Conservation (phyloP, 495 filamentous ascomycete genomes). For the Articulospora tetracladia region DNA sequence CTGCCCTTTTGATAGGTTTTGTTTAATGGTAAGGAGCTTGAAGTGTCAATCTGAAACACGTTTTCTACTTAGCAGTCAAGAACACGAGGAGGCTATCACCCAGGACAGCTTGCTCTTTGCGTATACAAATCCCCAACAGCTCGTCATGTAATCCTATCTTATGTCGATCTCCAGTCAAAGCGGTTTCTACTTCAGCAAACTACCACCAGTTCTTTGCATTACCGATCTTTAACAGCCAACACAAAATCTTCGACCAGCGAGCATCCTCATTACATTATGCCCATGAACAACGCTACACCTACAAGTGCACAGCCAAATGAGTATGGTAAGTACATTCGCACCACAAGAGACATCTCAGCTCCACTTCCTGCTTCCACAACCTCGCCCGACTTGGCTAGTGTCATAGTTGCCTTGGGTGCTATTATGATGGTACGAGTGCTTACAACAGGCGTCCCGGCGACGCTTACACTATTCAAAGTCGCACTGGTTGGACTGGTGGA, state of each 20-base stretch:
- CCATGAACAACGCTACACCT: conserved; percentile 14
- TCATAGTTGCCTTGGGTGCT: conserved; percentile 22
- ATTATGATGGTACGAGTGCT: conserved; percentile 22
- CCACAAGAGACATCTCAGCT: conserved; percentile 2
- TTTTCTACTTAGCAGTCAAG: no score
- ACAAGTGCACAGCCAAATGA: conserved; percentile 9
- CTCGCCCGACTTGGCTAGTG: conserved; percentile 25
- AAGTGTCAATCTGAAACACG: no score
- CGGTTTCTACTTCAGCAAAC: neutral
- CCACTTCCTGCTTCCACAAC: conserved; percentile 7
- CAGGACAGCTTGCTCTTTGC: no score
- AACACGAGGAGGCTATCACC: neutral
- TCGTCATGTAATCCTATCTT: neutral
- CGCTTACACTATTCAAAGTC: neutral
- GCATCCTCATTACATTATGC: neutral
- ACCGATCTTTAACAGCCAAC: neutral
- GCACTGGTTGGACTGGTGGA: neutral
- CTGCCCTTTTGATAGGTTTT: no score
- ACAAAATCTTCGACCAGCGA: neutral
- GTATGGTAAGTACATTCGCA: conserved; percentile 12
- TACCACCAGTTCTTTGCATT: neutral
- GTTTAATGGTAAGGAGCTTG: no score
- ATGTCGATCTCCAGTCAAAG: neutral
- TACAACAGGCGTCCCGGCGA: neutral
- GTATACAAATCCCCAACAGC: no score